These are phyloP conservation scores for Gossypium raimondii DNA, from an alignment of 345 rosid species.

Conservation along the genomic window DNA sequence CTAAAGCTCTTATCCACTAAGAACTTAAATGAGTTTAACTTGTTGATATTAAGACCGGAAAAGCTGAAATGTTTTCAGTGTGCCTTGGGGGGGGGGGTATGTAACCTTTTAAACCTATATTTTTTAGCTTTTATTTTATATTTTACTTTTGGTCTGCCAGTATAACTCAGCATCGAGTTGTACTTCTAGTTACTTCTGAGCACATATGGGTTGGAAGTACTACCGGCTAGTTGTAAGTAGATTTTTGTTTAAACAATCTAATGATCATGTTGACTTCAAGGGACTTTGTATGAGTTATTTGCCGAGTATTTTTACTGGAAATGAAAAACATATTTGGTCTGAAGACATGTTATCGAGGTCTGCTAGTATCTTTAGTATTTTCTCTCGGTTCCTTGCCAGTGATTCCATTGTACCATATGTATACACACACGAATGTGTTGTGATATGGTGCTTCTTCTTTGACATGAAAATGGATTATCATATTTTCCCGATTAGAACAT, in stretches of 20 bases:
- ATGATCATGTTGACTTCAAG: not conserved
- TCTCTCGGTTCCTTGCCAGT: not conserved
- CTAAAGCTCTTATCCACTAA: not conserved
- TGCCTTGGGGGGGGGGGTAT: not conserved
- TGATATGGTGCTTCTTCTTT: not conserved
- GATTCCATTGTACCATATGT: not conserved
- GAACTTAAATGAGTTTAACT: not conserved
- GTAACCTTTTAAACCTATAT: not conserved
- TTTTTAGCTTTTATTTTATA: not conserved
- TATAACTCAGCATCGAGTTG: not conserved
- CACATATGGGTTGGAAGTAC: not conserved
- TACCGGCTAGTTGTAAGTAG: not conserved
- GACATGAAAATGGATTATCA: not conserved
- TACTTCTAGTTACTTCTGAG: not conserved
- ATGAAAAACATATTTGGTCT: not conserved
- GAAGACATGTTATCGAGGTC: not conserved
- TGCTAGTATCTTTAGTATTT: not conserved
- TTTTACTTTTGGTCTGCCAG: not conserved
- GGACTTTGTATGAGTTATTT: not conserved
- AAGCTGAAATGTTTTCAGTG: not conserved
- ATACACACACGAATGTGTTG: not conserved
- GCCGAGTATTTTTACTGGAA: not conserved
- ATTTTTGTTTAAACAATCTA: not conserved
- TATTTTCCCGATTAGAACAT: conserved; percentile 16
- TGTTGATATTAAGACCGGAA: not conserved